Evolutionary conservation across 495 filamentous ascomycete species (phyloP).

Genomic region (Neurospora sp.): DNA sequence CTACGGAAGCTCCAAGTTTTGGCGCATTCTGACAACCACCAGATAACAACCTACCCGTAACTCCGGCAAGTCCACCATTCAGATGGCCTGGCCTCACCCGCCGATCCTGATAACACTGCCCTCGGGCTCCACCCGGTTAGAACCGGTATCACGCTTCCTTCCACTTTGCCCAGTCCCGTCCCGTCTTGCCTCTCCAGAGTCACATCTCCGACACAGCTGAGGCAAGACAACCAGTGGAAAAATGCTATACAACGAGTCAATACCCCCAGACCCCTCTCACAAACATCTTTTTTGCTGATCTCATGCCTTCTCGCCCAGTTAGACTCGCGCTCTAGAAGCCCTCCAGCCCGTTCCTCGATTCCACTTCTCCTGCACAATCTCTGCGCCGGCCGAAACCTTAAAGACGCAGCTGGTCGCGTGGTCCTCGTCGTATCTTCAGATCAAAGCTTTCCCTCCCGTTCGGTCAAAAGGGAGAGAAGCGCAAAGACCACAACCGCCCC

Average conservation of each 20-base stretch:
- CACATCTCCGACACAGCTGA: not conserved
- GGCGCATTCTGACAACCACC: not conserved
- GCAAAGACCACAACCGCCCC: not conserved
- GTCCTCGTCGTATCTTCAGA: not conserved
- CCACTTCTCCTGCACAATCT: not conserved
- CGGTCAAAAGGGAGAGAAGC: not conserved
- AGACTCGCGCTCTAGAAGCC: not conserved
- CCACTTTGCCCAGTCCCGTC: not conserved
- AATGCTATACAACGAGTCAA: not conserved
- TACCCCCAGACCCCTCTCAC: not conserved
- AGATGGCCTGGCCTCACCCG: not conserved
- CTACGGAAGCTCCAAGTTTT: not conserved
- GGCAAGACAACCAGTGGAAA: not conserved
- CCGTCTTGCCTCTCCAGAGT: not conserved
- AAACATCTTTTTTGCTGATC: not conserved
- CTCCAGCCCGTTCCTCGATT: not conserved
- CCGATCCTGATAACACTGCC: not conserved
- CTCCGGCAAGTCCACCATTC: not conserved
- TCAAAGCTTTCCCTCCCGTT: not conserved
- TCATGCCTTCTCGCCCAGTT: not conserved
- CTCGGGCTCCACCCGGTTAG: not conserved
- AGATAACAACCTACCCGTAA: not conserved
- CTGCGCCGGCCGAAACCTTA: not conserved
- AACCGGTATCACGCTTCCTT: not conserved
- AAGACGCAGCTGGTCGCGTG: not conserved